Evolutionary conservation across 2,329 filamentous ascomycete species (phyloP).

Genomic region (Diaporthe sp.): DNA sequence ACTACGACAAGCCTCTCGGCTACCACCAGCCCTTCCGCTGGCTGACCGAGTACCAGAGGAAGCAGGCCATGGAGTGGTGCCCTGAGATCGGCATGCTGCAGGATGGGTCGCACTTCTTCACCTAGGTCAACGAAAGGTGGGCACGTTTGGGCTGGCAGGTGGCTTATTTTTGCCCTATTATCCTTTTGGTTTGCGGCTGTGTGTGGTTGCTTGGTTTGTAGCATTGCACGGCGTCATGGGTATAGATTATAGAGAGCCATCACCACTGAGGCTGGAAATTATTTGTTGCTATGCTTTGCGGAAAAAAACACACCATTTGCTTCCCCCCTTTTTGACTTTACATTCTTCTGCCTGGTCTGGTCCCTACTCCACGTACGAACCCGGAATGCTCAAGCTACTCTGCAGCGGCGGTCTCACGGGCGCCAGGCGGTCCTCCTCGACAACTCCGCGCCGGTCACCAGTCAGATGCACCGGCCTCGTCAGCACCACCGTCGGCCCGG

Average conservation of each 20-base stretch:
- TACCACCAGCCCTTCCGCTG: slow-evolving; percentile 48
- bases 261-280: not conserved
- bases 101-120: slow-evolving; percentile 37
- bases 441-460: not conserved
- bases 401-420: not conserved
- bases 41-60: slow-evolving; percentile 42
- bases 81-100: slow-evolving; percentile 47
- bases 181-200: not conserved
- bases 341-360: not conserved
- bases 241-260: slow-evolving; percentile 1
- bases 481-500: slow-evolving; percentile 24
- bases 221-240: slow-evolving; percentile 40
- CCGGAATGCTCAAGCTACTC: slow-evolving; percentile 28
- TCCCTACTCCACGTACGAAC: slow-evolving; percentile 26
- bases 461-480: slow-evolving; percentile 28
- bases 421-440: not conserved
- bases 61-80: slow-evolving; percentile 49
- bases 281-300: not conserved
- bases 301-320: not conserved
- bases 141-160: not conserved
- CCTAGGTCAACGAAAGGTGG: not conserved
- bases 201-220: not conserved
- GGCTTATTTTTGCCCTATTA: not conserved
- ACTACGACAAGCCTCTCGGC: slow-evolving; percentile 46
- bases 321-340: not conserved